These are phyloP conservation scores for Claviceps sp. DNA, from an alignment of 2,329 filamentous ascomycete species.

Conservation along the genomic window DNA sequence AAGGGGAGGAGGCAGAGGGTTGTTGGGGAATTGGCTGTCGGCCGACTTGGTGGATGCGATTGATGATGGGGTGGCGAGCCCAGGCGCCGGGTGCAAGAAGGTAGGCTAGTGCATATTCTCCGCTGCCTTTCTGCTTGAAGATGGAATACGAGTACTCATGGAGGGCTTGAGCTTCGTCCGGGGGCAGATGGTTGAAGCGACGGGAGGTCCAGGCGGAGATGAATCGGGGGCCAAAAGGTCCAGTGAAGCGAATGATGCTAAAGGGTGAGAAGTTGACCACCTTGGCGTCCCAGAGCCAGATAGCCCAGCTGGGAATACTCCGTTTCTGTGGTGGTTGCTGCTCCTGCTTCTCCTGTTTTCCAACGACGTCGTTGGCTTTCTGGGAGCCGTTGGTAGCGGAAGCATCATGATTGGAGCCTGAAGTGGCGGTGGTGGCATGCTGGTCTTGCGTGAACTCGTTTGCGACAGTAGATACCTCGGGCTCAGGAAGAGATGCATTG, in stretches of 20 bases:
- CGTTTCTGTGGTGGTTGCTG: conserved; percentile 19
- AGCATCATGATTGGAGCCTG: not conserved
- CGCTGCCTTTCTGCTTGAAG: conserved; percentile 82
- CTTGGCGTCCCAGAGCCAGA: conserved; percentile 97
- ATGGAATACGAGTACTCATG: conserved; percentile 92
- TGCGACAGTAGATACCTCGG: conserved; percentile 55
- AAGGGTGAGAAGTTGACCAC: conserved; percentile 95
- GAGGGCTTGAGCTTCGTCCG: conserved; percentile 65
- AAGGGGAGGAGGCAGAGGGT: conserved; percentile 11
- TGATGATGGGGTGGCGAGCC: conserved; percentile 74
- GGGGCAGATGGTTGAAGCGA: conserved; percentile 77
- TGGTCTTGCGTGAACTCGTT: conserved; percentile 74
- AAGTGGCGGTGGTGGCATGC: conserved; percentile 26
- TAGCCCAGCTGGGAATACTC: conserved; percentile 71
- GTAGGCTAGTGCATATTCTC: conserved; percentile 87
- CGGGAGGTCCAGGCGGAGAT: conserved; percentile 92
- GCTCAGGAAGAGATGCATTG: conserved; percentile 66
- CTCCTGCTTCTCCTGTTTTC: not conserved
- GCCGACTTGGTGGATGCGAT: conserved; percentile 74
- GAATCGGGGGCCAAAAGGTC: conserved; percentile 78
- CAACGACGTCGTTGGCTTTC: conserved; percentile 26
- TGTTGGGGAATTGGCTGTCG: conserved; percentile 42
- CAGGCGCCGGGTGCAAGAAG: conserved; percentile 89
- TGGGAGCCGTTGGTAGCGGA: conserved; percentile 1
- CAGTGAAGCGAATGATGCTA: conserved; percentile 73